A percentile compares a stretch with the other conserved stretches of the same genome.
Conservation (phyloP, 2,329 filamentous ascomycete genomes). For the Ascochyta rabiei region DNA sequence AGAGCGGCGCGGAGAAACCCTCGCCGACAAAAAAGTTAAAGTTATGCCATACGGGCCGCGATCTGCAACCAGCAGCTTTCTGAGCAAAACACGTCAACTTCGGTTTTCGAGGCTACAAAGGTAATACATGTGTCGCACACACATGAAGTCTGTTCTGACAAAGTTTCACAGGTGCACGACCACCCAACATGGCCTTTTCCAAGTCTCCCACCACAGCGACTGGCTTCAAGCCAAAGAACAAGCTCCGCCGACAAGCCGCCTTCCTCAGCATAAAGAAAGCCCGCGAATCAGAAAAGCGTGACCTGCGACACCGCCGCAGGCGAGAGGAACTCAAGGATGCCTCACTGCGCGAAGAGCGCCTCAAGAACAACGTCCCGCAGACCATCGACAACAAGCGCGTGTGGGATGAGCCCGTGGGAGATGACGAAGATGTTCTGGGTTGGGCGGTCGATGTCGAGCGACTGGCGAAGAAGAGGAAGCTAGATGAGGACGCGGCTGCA, state of each 20-base stretch:
- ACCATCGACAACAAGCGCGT: conserved; percentile 61
- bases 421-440: conserved; percentile 52
- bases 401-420: conserved; percentile 68
- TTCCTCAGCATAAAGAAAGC: conserved; percentile 81
- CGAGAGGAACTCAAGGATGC: conserved; percentile 87
- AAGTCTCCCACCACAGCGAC: conserved; percentile 54
- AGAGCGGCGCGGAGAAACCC: conserved; percentile 2
- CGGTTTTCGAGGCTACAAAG: neutral
- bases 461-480: conserved; percentile 52
- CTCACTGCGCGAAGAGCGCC: conserved; percentile 71
- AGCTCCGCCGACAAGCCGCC: conserved; percentile 76
- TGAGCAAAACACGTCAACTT: neutral
- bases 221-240: conserved; percentile 71
- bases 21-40: conserved; percentile 25
- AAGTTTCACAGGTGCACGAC: neutral
- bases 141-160: neutral
- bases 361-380: conserved; percentile 75
- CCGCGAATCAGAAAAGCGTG: conserved; percentile 74
- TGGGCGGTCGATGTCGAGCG: conserved; percentile 54
- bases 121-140: neutral
- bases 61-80: neutral
- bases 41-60: neutral
- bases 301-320: conserved; percentile 77
- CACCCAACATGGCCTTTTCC: conserved; percentile 56
- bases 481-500: conserved; percentile 46